Evolutionary conservation across 805 yeast species (phyloP), one percentile per base, ranked within the genome.

Genomic region (Sugiyamaella chiloensis): DNA sequence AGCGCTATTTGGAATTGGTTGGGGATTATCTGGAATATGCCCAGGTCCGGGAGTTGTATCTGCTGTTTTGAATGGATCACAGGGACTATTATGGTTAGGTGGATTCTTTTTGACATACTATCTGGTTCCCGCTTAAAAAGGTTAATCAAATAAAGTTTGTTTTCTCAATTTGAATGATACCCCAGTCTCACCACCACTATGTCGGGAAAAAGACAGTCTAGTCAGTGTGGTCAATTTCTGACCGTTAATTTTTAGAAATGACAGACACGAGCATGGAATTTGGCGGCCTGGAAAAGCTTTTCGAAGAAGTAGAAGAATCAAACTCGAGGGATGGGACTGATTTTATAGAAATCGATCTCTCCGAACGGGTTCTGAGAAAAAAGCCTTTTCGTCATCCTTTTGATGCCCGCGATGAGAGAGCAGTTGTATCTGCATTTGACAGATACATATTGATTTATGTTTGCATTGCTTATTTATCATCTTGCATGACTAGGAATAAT

Each of bases 1-100:
- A 50, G 61, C 61, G 0, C 9, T 74, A 4, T 77, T 77, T 53
- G 81, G 81, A 7, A 11, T 70, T 6, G 81, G 81, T 0, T 77
- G 81, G 81, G 81, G 78, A 0, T 27, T 73, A 2, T 55, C 69
- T 0, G 81, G 81, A 1, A 60, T 75, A 2, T 77, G 81, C 55
- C 81, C 81, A 0, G 81, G 79, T 2, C 80, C 81, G 12, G 81
- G 74, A 0, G 46, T 74, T 0, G 31, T 72, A 1, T 57, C 66
- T 8, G 36, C 60, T 16, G 49, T 63, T 7, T 51, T 63, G 23
- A 61, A 64, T 42, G 61, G 59, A 2, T 2, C 23, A 2, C 42
- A 46, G 21, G 66, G 67, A 14, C 11, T 60, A 6, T 20, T 46
- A 3, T 67, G 74, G 74, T 61, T 70, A 42, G 43, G 39, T 9